A percentile compares a stretch with the other conserved stretches of the same genome.
Evolutionary conservation across 139 green algal genomes (phyloP).

Genomic region (Closterium sp.): DNA sequence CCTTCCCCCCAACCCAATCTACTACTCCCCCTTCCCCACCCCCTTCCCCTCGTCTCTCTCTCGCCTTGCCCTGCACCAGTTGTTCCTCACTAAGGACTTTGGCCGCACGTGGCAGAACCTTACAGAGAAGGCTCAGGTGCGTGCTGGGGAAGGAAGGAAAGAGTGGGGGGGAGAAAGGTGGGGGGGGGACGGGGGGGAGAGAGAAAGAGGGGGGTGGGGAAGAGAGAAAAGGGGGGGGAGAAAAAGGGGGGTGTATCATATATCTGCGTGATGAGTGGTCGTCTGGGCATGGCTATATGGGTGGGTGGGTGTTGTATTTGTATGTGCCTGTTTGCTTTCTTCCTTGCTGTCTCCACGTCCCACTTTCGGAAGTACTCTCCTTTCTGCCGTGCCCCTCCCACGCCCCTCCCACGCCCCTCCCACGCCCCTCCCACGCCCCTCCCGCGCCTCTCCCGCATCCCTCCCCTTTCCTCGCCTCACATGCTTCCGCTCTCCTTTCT

Average conservation of each 20-base stretch:
- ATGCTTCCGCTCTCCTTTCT: background rate
- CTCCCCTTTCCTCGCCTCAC: background rate
- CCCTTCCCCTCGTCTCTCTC: background rate
- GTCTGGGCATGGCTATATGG: background rate
- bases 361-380: background rate
- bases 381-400: background rate
- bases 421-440: too few species aligned
- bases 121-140: constrained; percentile 28
- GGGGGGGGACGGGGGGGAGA: background rate
- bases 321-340: too few species aligned
- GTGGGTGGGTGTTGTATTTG: too few species aligned
- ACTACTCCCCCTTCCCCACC: background rate
- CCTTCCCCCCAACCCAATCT: background rate
- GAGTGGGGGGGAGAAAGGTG: background rate
- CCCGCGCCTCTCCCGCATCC: too few species aligned
- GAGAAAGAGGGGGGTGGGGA: too few species aligned
- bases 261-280: background rate
- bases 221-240: too few species aligned
- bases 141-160: background rate
- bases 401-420: background rate
- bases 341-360: too few species aligned
- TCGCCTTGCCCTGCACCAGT: constrained; percentile 14
- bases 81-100: constrained; percentile 51
- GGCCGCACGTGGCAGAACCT: constrained; percentile 41
- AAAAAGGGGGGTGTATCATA: background rate